Conservation (phyloP, 2,329 filamentous ascomycete genomes). For the Tolypocladium tropicale region DNA sequence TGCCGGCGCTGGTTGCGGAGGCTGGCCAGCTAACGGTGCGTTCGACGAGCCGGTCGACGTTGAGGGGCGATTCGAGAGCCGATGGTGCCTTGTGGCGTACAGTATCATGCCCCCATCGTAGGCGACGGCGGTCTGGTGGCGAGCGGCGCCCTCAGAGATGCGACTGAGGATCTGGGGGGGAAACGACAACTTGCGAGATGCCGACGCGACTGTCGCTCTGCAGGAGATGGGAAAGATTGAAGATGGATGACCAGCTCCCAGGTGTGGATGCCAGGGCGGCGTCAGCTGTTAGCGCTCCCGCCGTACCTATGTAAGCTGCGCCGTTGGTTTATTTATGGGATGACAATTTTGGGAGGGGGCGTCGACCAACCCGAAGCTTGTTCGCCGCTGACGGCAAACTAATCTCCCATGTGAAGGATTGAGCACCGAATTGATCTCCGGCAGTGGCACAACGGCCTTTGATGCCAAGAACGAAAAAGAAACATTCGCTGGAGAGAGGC, state of each 20-base stretch:
- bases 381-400: not conserved
- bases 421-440: not conserved
- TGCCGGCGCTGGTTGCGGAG: constrained; percentile 9
- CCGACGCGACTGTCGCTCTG: not conserved
- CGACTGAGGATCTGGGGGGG: not conserved
- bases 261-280: not conserved
- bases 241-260: not conserved
- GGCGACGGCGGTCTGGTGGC: not conserved
- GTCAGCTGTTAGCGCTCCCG: not conserved
- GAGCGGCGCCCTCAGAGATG: not conserved
- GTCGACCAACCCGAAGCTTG: not conserved
- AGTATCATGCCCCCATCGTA: not conserved
- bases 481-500: not conserved
- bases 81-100: not conserved
- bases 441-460: not conserved
- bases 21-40: not conserved
- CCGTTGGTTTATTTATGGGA: not conserved
- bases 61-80: not conserved
- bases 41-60: not conserved
- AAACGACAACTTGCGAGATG: not conserved
- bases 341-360: not conserved
- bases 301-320: not conserved
- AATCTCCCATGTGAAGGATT: not conserved
- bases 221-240: not conserved
- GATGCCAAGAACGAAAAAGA: too few relatives aligned